A percentile compares a stretch with the other conserved stretches of the same genome.
These are phyloP conservation scores for Dendrobium huoshanense DNA, from an alignment of 106 monocot genomes.

Conservation along the genomic window DNA sequence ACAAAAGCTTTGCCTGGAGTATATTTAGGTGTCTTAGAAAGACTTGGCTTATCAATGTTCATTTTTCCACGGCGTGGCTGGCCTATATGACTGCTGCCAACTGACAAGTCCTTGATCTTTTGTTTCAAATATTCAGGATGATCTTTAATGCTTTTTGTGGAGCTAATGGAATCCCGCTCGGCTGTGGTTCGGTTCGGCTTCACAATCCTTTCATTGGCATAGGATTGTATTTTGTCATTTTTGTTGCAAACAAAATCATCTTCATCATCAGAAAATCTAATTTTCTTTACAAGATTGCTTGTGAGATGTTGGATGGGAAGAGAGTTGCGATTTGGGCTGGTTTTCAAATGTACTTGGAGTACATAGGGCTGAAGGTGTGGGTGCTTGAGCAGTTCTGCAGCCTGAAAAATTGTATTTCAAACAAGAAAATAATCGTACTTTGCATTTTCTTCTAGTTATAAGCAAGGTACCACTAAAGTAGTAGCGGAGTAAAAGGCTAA, in stretches of 20 bases:
- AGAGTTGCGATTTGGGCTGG: constrained; percentile 46
- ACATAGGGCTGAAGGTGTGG: constrained; percentile 92
- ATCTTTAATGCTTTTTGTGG: constrained; percentile 45
- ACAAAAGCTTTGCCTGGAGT: constrained; percentile 41
- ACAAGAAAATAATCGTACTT: not conserved
- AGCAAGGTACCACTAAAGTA: not conserved
- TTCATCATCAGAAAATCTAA: constrained; percentile 41
- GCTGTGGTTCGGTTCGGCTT: constrained; percentile 25
- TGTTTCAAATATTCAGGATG: constrained; percentile 29
- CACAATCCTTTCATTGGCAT: constrained; percentile 40
- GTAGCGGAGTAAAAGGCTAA: not conserved
- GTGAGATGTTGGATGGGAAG: constrained; percentile 26
- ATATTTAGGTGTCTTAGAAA: constrained; percentile 32
- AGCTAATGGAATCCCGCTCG: constrained; percentile 35
- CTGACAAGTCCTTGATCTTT: constrained; percentile 40
- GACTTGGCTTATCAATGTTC: constrained; percentile 15
- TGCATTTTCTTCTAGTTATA: not conserved
- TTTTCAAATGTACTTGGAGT: constrained; percentile 65
- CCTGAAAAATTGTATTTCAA: constrained; percentile 33
- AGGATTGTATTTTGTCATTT: constrained; percentile 42
- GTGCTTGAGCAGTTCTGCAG: constrained; percentile 80
- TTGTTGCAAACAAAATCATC: constrained; percentile 30
- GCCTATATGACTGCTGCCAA: constrained; percentile 40
- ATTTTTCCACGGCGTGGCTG: constrained; percentile 15
- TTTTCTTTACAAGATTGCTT: constrained; percentile 34